These are phyloP conservation scores for Ceriops decandra DNA, from an alignment of 345 rosid genomes.

Conservation along the genomic window DNA sequence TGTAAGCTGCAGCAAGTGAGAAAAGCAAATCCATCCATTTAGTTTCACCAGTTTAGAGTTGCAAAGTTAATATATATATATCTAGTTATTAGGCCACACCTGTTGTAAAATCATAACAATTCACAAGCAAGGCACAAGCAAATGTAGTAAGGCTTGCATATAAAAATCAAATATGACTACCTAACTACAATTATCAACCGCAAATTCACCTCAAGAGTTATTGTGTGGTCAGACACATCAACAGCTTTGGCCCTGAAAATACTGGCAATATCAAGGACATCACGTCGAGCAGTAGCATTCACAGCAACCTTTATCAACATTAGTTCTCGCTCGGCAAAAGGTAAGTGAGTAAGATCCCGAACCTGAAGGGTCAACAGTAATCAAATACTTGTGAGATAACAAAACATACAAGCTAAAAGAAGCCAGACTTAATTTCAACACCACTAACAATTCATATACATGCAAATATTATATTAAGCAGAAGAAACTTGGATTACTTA, in stretches of 20 bases:
- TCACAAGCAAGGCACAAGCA: not conserved
- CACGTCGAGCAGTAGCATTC: slow-evolving; percentile 55
- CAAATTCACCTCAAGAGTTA: slow-evolving; percentile 56
- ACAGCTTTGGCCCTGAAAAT: slow-evolving; percentile 60
- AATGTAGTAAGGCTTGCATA: not conserved
- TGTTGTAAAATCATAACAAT: too few species aligned
- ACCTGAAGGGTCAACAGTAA: slow-evolving; percentile 30
- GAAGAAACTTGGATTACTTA: not conserved
- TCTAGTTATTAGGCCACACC: too few species aligned
- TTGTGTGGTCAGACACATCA: slow-evolving; percentile 70
- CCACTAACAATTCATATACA: not conserved
- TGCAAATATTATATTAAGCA: too few species aligned
- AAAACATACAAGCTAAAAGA: not conserved
- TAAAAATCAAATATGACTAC: not conserved
- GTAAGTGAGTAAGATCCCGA: slow-evolving; percentile 54
- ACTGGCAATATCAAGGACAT: slow-evolving; percentile 65
- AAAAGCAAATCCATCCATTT: slow-evolving; percentile 18
- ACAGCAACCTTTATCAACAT: slow-evolving; percentile 71
- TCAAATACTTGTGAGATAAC: not conserved
- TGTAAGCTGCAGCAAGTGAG: slow-evolving; percentile 51
- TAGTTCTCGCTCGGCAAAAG: slow-evolving; percentile 68
- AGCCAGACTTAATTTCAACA: not conserved
- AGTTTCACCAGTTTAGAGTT: not conserved
- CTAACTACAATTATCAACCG: not conserved
- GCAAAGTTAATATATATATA: not conserved